Base-by-base conservation (phyloP, 441 rosid genomes). In the Corymbia citriodora region DNA sequence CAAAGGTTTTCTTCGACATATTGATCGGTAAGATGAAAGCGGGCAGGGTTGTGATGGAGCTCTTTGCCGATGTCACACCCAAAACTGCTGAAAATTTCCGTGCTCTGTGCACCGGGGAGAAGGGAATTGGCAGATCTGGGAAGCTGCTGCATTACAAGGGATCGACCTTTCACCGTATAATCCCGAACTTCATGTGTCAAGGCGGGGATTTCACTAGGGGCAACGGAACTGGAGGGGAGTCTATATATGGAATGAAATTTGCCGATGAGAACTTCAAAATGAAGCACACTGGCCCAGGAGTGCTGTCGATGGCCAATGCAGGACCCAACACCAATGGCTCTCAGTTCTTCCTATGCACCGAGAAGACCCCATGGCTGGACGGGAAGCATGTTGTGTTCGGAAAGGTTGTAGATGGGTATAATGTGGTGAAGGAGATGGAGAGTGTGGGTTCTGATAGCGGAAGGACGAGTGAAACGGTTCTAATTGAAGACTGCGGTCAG, bases 311-410 rank as follows among this genome's bases (percentile, higher is more conserved):
- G 91, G 91, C 91, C 2, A 90, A 90, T 63, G 86, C 90, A 1
- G 91, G 91, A 11, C 88, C 89, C 63, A 14, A 90, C 88, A 90
- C 91, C 14, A 90, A 90, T 1, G 91, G 91, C 45, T 90, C 91
- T 23, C 91, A 90, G 90, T 90, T 90, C 88, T 90, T 90, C 8
- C 82, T 90, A 59, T 90, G 91, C 82, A 90, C 91, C 1, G 91
- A 82, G 91, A 88, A 90, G 90, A 90, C 91, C 13, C 4, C 86
- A 3, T 90, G 91, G 91, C 90, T 90, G 0, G 91, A 90, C 13
- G 91, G 91, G 88, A 90, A 90, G 89, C 91, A 90, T 8, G 91
- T 90, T 8, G 91, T 90, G 90, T 90, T 90, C 0, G 91, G 91
- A 82, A 90, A 90, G 88, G 90, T 90, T 4, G 91, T 90, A 1